These are phyloP conservation scores for Alternaria sp. DNA, from an alignment of 2,329 filamentous ascomycete species.

Conservation along the genomic window DNA sequence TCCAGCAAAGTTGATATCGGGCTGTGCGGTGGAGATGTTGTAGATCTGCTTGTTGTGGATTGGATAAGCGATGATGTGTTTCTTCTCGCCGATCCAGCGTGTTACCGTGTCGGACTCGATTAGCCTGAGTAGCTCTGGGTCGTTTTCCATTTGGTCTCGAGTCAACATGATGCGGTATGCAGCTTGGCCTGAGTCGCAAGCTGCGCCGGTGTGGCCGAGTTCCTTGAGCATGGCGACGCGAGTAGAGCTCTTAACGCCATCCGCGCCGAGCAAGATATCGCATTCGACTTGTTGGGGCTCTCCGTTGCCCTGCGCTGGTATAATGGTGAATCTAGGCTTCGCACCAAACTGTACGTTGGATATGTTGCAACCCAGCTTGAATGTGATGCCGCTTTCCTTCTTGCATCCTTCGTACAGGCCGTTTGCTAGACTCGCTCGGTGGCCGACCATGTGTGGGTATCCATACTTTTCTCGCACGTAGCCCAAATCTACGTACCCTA, in stretches of 20 bases:
- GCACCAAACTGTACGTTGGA: constrained; percentile 63
- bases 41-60: constrained; percentile 71
- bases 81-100: constrained; percentile 76
- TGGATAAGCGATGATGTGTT: constrained; percentile 80
- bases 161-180: constrained; percentile 81
- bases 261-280: constrained; percentile 54
- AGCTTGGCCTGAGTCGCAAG: constrained; percentile 75
- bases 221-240: constrained; percentile 61
- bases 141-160: constrained; percentile 68
- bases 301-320: constrained; percentile 59
- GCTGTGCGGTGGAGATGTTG: constrained; percentile 69
- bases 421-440: constrained; percentile 73
- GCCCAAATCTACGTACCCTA: constrained; percentile 72
- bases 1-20: constrained; percentile 64
- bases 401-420: constrained; percentile 74
- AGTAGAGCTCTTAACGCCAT: constrained; percentile 58
- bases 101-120: constrained; percentile 71
- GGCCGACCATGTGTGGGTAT: constrained; percentile 81
- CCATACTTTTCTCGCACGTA: constrained; percentile 72
- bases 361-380: constrained; percentile 69
- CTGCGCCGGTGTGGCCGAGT: constrained; percentile 59
- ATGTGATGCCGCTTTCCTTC: constrained; percentile 65
- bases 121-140: constrained; percentile 71
- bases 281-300: constrained; percentile 60
- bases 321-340: constrained; percentile 65